Evolutionary conservation across 441 rosid species (phyloP), one percentile per base, ranked within the genome.

Genomic region (Adansonia grandidieri): DNA sequence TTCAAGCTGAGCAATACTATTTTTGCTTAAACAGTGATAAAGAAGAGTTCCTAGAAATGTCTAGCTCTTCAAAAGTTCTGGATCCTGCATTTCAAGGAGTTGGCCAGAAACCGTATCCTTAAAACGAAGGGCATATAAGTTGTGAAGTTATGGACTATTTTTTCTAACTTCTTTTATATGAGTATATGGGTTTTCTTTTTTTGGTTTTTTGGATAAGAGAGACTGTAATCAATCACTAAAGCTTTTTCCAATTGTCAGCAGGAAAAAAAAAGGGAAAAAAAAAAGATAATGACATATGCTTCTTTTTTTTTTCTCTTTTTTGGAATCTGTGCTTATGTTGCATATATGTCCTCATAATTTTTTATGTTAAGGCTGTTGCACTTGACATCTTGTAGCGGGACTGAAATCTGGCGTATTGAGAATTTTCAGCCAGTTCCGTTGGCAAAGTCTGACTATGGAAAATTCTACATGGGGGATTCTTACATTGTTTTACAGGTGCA

Each of bases 401-500:
- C 88, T 85, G 99, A 96, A 74, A 96, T 93, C 73, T 96, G 99
- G 99, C 90, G 97, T 79, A 92, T 96, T 45, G 99, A 96, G 91
- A 89, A 94, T 86, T 94, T 94, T 75, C 95, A 89, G 82, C 94
- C 94, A 2, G 94, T 92, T 85, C 92, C 90, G 45, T 71, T 94
- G 79, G 94, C 98, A 63, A 91, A 91, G 76, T 89, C 99, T 51
- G 98, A 91, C 2, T 76, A 96, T 89, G 99, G 98, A 57, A 96
- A 94, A 79, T 96, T 96, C 84, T 93, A 93, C 83, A 89, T 86
- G 91, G 99, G 98, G 22, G 99, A 97, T 84, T 87, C 88, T 28
- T 97, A 97, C 88, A 91, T 97, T 81, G 84, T 97, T 79, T 89
- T 97, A 86, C 96, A 92, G 97, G 98, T 96, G 68, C n/a, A 54